phyloP scores from a whole-genome alignment of 768 basidiomycete species.

The Termitomyces sp. region DNA sequence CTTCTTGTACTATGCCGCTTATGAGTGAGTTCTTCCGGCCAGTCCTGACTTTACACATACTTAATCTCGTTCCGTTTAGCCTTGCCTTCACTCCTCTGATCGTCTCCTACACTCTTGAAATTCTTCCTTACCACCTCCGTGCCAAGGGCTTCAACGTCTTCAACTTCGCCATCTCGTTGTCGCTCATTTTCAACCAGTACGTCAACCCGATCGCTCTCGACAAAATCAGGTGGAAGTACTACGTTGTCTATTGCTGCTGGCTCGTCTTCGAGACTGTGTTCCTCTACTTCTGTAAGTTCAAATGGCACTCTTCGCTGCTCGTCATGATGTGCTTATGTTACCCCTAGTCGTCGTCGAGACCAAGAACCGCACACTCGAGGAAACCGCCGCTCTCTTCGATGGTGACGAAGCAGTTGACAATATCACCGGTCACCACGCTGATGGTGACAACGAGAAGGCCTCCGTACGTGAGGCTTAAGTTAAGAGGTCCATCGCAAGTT shows the following conservation, averaged over 20 bases:
- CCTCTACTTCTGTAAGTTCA: conserved; percentile 51
- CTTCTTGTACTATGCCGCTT: conserved; percentile 77
- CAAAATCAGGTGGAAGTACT: conserved; percentile 71
- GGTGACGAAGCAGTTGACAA: conserved; percentile 49
- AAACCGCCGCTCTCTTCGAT: conserved; percentile 81
- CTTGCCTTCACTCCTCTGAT: conserved; percentile 85
- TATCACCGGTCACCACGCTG: conserved; percentile 27
- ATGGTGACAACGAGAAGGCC: conserved; percentile 30
- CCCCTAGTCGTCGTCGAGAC: conserved; percentile 58
- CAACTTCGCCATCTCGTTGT: conserved; percentile 72
- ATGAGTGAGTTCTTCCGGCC: conserved; percentile 51
- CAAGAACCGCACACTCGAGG: conserved; percentile 70
- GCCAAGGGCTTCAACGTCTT: conserved; percentile 85
- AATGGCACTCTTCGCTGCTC: not conserved
- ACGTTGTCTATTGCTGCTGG: conserved; percentile 74
- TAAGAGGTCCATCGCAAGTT: conserved; percentile 8
- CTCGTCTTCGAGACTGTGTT: conserved; percentile 63
- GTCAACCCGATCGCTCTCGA: conserved; percentile 79
- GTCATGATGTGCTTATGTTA: not conserved
- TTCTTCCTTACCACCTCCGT: conserved; percentile 77
- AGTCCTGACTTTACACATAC: not conserved
- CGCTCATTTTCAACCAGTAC: conserved; percentile 89
- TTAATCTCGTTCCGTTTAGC: conserved; percentile 26
- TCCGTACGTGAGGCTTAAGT: conserved; percentile 24
- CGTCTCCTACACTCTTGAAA: conserved; percentile 86